Evolutionary conservation across 768 basidiomycete genomes (phyloP).

Genomic region (Mycena albidolilacea): DNA sequence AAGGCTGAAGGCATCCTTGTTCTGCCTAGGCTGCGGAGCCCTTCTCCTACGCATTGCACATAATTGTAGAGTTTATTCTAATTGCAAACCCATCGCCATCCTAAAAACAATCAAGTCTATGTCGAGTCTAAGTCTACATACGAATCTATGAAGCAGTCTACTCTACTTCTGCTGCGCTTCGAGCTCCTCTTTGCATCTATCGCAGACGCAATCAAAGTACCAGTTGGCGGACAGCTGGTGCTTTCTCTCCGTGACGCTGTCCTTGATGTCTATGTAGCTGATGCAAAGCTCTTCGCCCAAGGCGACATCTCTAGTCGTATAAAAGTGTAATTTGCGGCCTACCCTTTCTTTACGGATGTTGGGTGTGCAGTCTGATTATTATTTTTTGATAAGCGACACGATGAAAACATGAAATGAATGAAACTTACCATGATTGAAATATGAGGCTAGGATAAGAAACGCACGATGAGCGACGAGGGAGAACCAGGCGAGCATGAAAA

Average conservation of each 20-base stretch:
- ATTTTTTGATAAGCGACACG: constrained; percentile 24
- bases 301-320: constrained; percentile 51
- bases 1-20: not conserved
- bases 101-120: not conserved
- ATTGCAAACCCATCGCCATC: not conserved
- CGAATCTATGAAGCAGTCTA: not conserved
- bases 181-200: constrained; percentile 41
- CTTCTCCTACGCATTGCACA: not conserved
- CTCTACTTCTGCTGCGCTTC: constrained; percentile 13
- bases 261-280: constrained; percentile 55
- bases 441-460: constrained; percentile 57
- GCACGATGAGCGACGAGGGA: not conserved
- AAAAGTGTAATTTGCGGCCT: constrained; percentile 56
- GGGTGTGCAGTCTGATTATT: constrained; percentile 55
- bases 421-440: constrained; percentile 76
- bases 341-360: constrained; percentile 57
- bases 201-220: constrained; percentile 46
- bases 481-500: not conserved
- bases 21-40: not conserved
- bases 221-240: constrained; percentile 41
- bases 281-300: constrained; percentile 63
- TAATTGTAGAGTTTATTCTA: not conserved
- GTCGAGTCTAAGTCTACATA: not conserved
- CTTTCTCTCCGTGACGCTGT: constrained; percentile 37
- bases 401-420: not conserved